Evolutionary conservation across 208 protist species (phyloP), one percentile per base, ranked within the genome.

Genomic region (Crithidia bombi): DNA sequence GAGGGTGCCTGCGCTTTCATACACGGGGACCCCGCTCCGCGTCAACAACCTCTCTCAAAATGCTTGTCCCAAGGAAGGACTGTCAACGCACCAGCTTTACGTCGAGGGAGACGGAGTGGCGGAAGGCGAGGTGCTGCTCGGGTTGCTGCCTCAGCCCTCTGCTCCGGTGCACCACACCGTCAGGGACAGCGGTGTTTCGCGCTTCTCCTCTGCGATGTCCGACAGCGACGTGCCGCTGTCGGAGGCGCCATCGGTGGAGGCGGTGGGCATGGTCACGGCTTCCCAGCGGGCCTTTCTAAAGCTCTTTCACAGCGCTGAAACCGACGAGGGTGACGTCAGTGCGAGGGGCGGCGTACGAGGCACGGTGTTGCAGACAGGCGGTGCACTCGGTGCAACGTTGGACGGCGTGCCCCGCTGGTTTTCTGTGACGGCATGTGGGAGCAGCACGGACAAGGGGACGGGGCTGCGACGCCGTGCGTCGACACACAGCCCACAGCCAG

Each of bases 271-370:
- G 28, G 49, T 76, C 26, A 76, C 63, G 15, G 56, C 71, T 5
- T 69, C 71, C 5, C 71, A 76, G 38, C 71, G 56, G 47, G n/a
- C 6, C 35, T 70, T 76, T 46, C 63, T 76, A 11, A n/a, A 65
- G 25, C 49, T 49, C 33, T 57, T 76, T 9, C 63, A 57, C 14
- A 3, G 26, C 10, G 7, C 4, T 19, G 39, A 36, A n/a, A n/a
- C n/a, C n/a, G n/a, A n/a, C n/a, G n/a, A n/a, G n/a, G n/a, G n/a
- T n/a, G n/a, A n/a, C n/a, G 5, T 21, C 25, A 19, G 23, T 2
- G 21, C 2, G 2, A 4, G 15, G 5, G 28, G n/a, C 3, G 3
- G 15, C 19, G 4, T 32, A 10, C 32, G 26, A 10, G 61, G 30
- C 17, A 35, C 23, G 1, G 46, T 56, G 30, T 21, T 66, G 26